Evolutionary conservation across 1,139 yeast genomes (phyloP).

Genomic region (Lodderomyces theae): DNA sequence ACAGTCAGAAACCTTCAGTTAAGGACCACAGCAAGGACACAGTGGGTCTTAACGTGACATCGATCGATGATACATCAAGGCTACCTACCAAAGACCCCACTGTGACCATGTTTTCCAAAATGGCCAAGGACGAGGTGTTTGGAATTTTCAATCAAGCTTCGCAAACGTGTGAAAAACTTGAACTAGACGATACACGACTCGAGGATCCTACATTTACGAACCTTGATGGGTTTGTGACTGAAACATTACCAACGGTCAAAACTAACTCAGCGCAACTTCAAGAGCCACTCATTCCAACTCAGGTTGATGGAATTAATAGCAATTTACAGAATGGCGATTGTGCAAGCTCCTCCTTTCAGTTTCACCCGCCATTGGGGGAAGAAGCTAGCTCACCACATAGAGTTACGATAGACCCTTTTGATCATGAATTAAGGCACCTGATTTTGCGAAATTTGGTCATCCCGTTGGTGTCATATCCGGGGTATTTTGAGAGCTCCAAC

Average conservation of each 20-base stretch:
- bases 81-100: conserved; percentile 61
- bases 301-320: conserved; percentile 4
- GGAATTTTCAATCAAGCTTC: conserved; percentile 74
- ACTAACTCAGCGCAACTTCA: conserved; percentile 19
- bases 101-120: conserved; percentile 69
- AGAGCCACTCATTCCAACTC: conserved; percentile 7
- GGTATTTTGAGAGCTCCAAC: conserved; percentile 22
- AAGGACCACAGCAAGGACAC: conserved; percentile 13
- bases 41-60: conserved; percentile 34
- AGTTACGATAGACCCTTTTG: conserved; percentile 17
- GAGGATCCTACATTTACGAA: conserved; percentile 35
- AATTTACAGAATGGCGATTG: conserved; percentile 1
- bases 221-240: conserved; percentile 53
- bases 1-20: background rate
- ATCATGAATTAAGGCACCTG: conserved; percentile 22
- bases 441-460: conserved; percentile 25
- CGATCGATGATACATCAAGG: conserved; percentile 19
- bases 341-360: conserved; percentile 44
- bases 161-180: conserved; percentile 29
- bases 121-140: conserved; percentile 73
- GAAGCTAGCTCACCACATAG: background rate
- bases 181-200: conserved; percentile 26
- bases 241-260: conserved; percentile 32
- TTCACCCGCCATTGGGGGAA: conserved; percentile 1
- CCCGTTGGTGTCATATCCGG: conserved; percentile 28